Conservation (phyloP, 441 rosid genomes). For the Gossypium davidsonii region DNA sequence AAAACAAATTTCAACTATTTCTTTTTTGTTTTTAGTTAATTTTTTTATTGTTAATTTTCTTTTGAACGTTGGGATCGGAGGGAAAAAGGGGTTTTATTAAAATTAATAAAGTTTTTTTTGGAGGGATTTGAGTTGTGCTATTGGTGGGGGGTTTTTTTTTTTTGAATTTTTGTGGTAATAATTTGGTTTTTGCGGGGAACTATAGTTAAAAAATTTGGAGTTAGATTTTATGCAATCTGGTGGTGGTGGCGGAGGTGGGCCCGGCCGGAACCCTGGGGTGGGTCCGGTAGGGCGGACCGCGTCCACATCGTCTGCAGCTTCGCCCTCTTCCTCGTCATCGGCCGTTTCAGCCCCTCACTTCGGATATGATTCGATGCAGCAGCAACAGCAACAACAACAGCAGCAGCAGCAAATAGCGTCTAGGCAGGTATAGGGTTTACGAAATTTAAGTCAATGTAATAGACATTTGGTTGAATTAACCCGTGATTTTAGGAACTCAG, state of each 20-base stretch:
- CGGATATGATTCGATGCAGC: slow-evolving; percentile 60
- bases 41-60: slow-evolving; percentile 4
- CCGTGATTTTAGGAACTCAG: slow-evolving; percentile 10
- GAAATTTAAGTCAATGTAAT: background rate
- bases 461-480: slow-evolving; percentile 16
- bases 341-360: slow-evolving; percentile 70
- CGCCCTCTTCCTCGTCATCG: slow-evolving; percentile 93
- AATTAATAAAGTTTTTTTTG: slow-evolving; percentile 11
- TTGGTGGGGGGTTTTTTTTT: slow-evolving; percentile 11
- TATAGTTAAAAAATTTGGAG: slow-evolving; percentile 20
- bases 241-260: slow-evolving; percentile 67
- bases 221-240: slow-evolving; percentile 75
- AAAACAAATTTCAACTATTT: slow-evolving; percentile 19
- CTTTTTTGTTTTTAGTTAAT: background rate
- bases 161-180: slow-evolving; percentile 7
- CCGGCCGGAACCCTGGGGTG: slow-evolving; percentile 59
- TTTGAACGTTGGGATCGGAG: slow-evolving; percentile 62
- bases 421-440: slow-evolving; percentile 56
- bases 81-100: slow-evolving; percentile 30
- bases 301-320: slow-evolving; percentile 85
- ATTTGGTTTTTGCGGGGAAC: slow-evolving; percentile 16
- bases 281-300: slow-evolving; percentile 74
- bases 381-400: slow-evolving; percentile 42
- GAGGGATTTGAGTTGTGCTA: slow-evolving; percentile 14
- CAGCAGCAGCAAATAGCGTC: slow-evolving; percentile 29